Conservation (phyloP, 805 yeast genomes). For the Nakazawaea molendinolei region DNA sequence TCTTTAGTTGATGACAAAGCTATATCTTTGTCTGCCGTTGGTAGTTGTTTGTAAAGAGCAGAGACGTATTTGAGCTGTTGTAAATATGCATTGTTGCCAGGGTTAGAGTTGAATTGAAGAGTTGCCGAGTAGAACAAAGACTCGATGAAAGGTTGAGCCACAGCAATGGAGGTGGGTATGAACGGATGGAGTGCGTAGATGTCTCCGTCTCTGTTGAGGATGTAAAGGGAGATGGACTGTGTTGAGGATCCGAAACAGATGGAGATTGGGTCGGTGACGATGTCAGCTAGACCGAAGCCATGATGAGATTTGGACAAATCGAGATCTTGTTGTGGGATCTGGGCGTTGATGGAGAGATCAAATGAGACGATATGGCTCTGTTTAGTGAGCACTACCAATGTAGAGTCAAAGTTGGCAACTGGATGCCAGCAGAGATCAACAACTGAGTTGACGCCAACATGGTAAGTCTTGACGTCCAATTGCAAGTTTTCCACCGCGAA, state of each 20-base stretch:
- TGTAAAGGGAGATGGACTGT: constrained; percentile 31
- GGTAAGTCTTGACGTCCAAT: not conserved
- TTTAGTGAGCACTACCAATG: constrained; percentile 33
- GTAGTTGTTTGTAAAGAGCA: constrained; percentile 24
- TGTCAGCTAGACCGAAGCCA: constrained; percentile 15
- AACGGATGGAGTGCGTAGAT: constrained; percentile 60
- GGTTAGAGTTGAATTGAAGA: constrained; percentile 16
- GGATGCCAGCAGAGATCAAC: constrained; percentile 38
- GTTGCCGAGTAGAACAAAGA: constrained; percentile 28
- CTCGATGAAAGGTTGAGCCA: constrained; percentile 26
- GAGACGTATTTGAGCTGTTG: constrained; percentile 31
- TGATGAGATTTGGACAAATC: constrained; percentile 17
- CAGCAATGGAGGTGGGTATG: constrained; percentile 38
- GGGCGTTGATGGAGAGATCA: constrained; percentile 25
- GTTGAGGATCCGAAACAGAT: constrained; percentile 37
- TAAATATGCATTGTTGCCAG: constrained; percentile 16
- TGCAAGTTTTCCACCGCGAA: not conserved
- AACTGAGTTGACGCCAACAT: constrained; percentile 17
- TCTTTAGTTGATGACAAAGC: no score
- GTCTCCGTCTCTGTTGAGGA: constrained; percentile 51
- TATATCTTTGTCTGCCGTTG: constrained; percentile 9
- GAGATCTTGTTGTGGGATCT: constrained; percentile 17
- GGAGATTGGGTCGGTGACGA: constrained; percentile 30
- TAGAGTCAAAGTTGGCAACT: constrained; percentile 34
- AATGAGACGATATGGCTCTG: constrained; percentile 27